Base-by-base conservation (phyloP, 192 early-diverging fungal genomes). In the Phlyctochytrium planicorne region DNA sequence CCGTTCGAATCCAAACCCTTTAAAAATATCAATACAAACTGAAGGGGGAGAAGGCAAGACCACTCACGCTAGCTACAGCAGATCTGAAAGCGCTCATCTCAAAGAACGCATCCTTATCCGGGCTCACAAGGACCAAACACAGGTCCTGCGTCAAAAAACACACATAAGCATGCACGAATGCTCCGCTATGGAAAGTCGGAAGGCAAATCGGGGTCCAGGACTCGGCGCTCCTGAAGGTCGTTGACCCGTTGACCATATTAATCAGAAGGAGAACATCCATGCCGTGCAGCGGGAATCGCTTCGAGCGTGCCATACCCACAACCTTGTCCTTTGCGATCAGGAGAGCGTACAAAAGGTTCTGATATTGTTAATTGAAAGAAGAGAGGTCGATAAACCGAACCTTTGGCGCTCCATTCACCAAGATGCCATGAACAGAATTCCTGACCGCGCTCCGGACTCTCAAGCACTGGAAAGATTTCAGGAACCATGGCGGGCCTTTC, bases 121-220 rank as follows among this genome's bases (percentile, higher is more conserved):
- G 84, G 14, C 88, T 90, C 17, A 94, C 83, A 50, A 92, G 71
- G 0, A 94, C 74, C 3, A 96, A 73, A 52, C 88, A 90, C 3
- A 91, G 76, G n/a, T 89, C 85, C 0, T 82, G 75, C 1, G 83
- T 83, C 29, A 96, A 81, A 70, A 91, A 95, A 63, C 81, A 90
- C 23, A 96, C 84, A 62, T 96, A 96, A 0, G 88, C 89, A 65
- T 96, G 88, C 32, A 98, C 70, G 74, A 95, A 98, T 17, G 89
- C 92, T 64, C 88, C 80, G 63, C 84, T 82, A 76, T 96, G 92
- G 79, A 95, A 91, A 2, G 59, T 53, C 34, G 96, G 94, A n/a
- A 96, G 83, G 67, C 96, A 98, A 23, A 98, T 80, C 24, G 96
- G 96, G 0, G 88, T 93, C 94, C 96, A 98, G 29, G 88, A 88